phyloP scores from a whole-genome alignment of 1,284 basidiomycete genomes.

The Mycosarcoma maydis region DNA sequence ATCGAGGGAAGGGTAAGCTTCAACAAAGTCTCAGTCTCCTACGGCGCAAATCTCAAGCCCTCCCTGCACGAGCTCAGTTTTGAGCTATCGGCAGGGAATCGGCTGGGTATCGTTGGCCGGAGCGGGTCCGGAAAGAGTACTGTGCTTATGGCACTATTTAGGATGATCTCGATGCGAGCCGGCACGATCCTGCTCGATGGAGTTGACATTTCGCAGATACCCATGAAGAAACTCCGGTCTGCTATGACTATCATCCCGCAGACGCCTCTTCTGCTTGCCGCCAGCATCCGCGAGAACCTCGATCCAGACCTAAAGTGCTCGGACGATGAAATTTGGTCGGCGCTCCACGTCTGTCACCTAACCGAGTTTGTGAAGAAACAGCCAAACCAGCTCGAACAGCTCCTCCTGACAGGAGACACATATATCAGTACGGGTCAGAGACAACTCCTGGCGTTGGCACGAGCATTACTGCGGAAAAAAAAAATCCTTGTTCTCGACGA shows the following conservation, averaged over 20 bases:
- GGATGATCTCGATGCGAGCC: slow-evolving; percentile 44
- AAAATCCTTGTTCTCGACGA: slow-evolving; percentile 73
- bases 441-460: slow-evolving; percentile 68
- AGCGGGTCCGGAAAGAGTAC: slow-evolving; percentile 56
- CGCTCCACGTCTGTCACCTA: slow-evolving; percentile 55
- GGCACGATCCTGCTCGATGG: slow-evolving; percentile 53
- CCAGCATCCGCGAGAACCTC: slow-evolving; percentile 61
- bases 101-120: slow-evolving; percentile 49
- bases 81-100: slow-evolving; percentile 31
- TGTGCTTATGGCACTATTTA: slow-evolving; percentile 49
- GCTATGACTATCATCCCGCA: slow-evolving; percentile 58
- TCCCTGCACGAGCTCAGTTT: slow-evolving; percentile 50
- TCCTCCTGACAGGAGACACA: slow-evolving; percentile 23
- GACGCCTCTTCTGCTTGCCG: slow-evolving; percentile 58
- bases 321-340: slow-evolving; percentile 62
- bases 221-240: slow-evolving; percentile 28
- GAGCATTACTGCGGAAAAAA: slow-evolving; percentile 71
- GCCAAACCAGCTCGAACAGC: slow-evolving; percentile 42
- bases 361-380: slow-evolving; percentile 51
- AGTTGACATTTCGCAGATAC: slow-evolving; percentile 14
- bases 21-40: slow-evolving; percentile 38
- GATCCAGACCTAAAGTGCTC: slow-evolving; percentile 44
- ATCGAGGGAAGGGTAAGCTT: slow-evolving; percentile 37
- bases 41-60: slow-evolving; percentile 33
- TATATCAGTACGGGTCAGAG: slow-evolving; percentile 57